These are phyloP conservation scores for Aspergillus luchuensis DNA, from an alignment of 2,329 filamentous ascomycete genomes.

Conservation along the genomic window DNA sequence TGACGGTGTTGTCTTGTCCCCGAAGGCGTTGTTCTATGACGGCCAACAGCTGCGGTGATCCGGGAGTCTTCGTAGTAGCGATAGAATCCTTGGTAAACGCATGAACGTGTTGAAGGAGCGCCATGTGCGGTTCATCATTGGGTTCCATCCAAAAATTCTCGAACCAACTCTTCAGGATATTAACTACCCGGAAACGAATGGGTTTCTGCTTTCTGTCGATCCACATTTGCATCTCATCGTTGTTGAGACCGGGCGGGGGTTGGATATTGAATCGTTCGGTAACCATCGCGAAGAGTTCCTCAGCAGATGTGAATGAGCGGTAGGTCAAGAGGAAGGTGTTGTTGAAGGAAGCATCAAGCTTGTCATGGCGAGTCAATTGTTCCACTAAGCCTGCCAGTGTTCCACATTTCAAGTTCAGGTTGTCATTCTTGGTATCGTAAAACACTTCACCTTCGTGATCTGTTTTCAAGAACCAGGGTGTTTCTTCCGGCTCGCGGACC, in stretches of 20 bases:
- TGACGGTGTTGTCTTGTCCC: slow-evolving; percentile 83
- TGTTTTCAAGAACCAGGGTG: slow-evolving; percentile 78
- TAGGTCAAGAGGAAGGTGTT: slow-evolving; percentile 98
- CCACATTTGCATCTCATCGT: slow-evolving; percentile 81
- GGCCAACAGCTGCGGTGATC: slow-evolving; percentile 78
- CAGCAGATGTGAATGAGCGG: slow-evolving; percentile 86
- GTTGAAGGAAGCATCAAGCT: slow-evolving; percentile 92
- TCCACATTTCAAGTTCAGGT: slow-evolving; percentile 80
- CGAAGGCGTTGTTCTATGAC: slow-evolving; percentile 85
- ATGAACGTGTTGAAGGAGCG: slow-evolving; percentile 84
- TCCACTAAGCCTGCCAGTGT: slow-evolving; percentile 88
- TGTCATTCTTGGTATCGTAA: slow-evolving; percentile 79
- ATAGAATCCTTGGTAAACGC: slow-evolving; percentile 89
- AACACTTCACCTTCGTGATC: slow-evolving; percentile 88
- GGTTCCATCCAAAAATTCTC: slow-evolving; percentile 99
- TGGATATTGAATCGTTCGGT: slow-evolving; percentile 92
- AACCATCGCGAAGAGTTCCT: slow-evolving; percentile 88
- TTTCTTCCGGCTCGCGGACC: slow-evolving; percentile 67
- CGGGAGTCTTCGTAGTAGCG: slow-evolving; percentile 89
- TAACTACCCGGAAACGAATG: slow-evolving; percentile 93
- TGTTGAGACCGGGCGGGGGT: slow-evolving; percentile 77
- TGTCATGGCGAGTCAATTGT: slow-evolving; percentile 93
- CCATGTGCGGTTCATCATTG: slow-evolving; percentile 78
- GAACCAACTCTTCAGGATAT: slow-evolving; percentile 97
- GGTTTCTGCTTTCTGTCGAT: slow-evolving; percentile 92